Base-by-base conservation (phyloP, 768 basidiomycete species). In the Pisolithus albus region DNA sequence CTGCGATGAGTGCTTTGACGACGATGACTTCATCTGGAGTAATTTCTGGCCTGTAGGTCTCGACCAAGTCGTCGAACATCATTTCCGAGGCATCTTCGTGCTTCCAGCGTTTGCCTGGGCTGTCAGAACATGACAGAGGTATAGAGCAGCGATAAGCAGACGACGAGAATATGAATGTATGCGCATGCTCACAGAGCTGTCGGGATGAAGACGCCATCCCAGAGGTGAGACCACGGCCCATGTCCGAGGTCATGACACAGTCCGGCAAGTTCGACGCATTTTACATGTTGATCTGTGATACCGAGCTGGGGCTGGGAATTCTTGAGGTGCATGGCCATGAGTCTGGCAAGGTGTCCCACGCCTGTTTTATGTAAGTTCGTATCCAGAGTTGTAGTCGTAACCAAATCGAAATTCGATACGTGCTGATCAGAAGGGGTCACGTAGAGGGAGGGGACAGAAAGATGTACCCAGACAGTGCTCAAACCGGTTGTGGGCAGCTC, bases 241-340 rank as follows among this genome's bases (percentile, higher is more conserved):
- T 91, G 89, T 0, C 88, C 89, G 4, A 92, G 78, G 64, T 92
- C 89, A 58, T 92, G 90, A 51, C 88, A 90, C 3, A 91, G 71
- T 0, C 88, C 90, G 0, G 89, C 89, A 21, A 92, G 71, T 52
- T 86, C 83, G 16, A 92, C 83, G 52, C 90, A 92, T 46, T 75
- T 73, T 28, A 91, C 72, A 52, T 92, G 88, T 18, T 87, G 75
- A 41, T 83, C 75, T 0, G 81, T 83, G 51, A 92, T 88, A 0
- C 67, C 69, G 1, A 92, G 75, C 10, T 79, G 70, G 0, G 79
- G 81, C 54, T 92, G 89, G 6, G 64, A 72, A 11, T 69, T 61
- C 52, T 77, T 72, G 3, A 92, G 69, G 57, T 78, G 81, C 7
- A 72, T 69, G 1, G 75, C 80, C 70, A 89, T 75, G 19, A 70